Conservation (phyloP, 202 grass and related monocot species). For the Carex arenaria region DNA sequence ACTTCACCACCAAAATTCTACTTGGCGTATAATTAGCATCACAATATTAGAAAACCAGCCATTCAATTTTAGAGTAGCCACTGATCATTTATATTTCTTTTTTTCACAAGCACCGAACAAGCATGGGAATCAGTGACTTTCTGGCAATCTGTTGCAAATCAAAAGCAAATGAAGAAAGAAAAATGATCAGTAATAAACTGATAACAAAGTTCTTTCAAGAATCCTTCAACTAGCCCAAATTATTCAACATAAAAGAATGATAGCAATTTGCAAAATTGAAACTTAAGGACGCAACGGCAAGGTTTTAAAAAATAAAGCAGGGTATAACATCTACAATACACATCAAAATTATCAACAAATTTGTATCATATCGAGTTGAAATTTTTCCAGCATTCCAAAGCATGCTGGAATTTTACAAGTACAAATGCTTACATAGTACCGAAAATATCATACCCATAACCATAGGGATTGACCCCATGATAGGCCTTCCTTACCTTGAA, state of each 20-base stretch:
- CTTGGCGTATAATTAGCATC: background rate
- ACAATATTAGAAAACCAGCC: background rate
- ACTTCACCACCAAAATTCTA: background rate
- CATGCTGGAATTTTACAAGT: background rate
- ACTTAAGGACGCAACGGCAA: background rate
- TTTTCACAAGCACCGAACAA: background rate
- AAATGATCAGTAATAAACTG: background rate
- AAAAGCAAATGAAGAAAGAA: conserved; percentile 26
- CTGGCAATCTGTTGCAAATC: conserved; percentile 64
- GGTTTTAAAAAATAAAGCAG: background rate
- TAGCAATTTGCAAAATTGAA: background rate
- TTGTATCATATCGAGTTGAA: background rate
- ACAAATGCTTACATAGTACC: background rate
- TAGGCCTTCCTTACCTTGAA: background rate
- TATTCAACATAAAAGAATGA: background rate
- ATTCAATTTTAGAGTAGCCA: conserved; percentile 13
- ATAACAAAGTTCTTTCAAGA: background rate
- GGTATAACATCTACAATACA: background rate
- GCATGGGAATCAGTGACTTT: conserved; percentile 72
- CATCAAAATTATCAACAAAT: background rate
- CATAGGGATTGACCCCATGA: background rate
- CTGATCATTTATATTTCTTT: background rate
- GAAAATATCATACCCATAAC: background rate
- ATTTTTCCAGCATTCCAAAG: background rate
- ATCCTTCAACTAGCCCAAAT: background rate